Base-by-base conservation (phyloP, 257 asterid species). In the Ehretia macrophylla region DNA sequence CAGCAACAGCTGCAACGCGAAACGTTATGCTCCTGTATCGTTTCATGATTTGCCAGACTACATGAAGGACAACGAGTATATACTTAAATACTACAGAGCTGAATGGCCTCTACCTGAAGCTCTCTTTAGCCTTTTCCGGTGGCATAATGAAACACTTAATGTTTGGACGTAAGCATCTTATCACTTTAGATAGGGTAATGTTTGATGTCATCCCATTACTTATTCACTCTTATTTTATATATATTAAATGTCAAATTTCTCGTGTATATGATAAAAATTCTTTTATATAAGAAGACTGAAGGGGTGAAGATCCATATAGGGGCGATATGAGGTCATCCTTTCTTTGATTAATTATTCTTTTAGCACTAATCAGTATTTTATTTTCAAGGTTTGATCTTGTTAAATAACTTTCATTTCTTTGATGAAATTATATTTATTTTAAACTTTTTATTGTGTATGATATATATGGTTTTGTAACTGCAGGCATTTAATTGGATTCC, bases 131-230 rank as follows among this genome's bases (percentile, higher is more conserved):
- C 5, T 93, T 1, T 89, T 89, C 67, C 79, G 81, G 27, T 93
- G 99, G 99, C 99, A 93, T 60, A 89, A 93, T 58, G 99, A 93
- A 81, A 89, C 99, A 19, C 95, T 93, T 8, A 93, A 93, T 66
- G 95, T 93, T 0, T 93, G 99, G 99, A 93, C 97, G 99, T 86
- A 68, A 69, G 97, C 76, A n/a, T n/a, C n/a, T n/a, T n/a, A n/a
- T n/a, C n/a, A n/a, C n/a, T n/a, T n/a, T n/a, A n/a, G n/a, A n/a
- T n/a, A n/a, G n/a, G n/a, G n/a, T n/a, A n/a, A n/a, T n/a, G n/a
- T n/a, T n/a, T n/a, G n/a, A n/a, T n/a, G n/a, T n/a, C n/a, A n/a
- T n/a, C n/a, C n/a, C n/a, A n/a, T n/a, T n/a, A n/a, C n/a, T n/a
- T n/a, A n/a, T n/a, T n/a, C n/a, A n/a, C n/a, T n/a, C n/a, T n/a